A percentile compares a stretch with the other conserved stretches of the same genome.
phyloP scores from a whole-genome alignment of 176 grass and related monocot genomes.

The Alloteropsis semialata region DNA sequence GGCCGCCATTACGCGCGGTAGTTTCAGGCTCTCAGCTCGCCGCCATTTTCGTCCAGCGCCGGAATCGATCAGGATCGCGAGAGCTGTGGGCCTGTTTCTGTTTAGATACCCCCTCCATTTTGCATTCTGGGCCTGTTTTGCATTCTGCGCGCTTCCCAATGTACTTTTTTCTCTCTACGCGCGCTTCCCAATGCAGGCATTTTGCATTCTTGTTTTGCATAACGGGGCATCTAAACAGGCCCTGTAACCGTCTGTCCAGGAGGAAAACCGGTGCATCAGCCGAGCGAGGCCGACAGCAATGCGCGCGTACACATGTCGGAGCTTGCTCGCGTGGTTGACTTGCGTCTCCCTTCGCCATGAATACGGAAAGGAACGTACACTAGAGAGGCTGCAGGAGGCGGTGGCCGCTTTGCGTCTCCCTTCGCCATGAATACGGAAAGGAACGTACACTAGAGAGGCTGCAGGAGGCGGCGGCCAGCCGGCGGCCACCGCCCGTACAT shows the following conservation, averaged over 20 bases:
- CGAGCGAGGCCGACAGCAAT: background rate
- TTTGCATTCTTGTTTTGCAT: no score
- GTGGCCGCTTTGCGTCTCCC: background rate
- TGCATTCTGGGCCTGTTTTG: no score
- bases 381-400: no score
- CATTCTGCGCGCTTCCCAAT: no score
- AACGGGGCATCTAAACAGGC: no score
- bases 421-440: background rate
- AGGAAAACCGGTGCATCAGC: background rate
- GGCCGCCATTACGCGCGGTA: no score
- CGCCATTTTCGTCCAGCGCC: background rate
- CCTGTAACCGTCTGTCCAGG: background rate
- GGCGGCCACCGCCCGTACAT: background rate
- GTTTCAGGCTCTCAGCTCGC: no score
- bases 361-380: background rate
- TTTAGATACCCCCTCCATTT: no score
- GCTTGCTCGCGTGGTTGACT: background rate
- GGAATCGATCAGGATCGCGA: background rate
- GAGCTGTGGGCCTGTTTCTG: no score
- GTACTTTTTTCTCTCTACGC: no score
- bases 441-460: background rate
- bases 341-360: background rate
- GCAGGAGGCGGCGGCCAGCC: no score
- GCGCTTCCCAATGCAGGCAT: no score
- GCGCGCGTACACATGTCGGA: background rate